A percentile compares a stretch with the other conserved stretches of the same genome.
Evolutionary conservation across 2,329 filamentous ascomycete genomes (phyloP).

Genomic region (Trichoderma brevicompactum): DNA sequence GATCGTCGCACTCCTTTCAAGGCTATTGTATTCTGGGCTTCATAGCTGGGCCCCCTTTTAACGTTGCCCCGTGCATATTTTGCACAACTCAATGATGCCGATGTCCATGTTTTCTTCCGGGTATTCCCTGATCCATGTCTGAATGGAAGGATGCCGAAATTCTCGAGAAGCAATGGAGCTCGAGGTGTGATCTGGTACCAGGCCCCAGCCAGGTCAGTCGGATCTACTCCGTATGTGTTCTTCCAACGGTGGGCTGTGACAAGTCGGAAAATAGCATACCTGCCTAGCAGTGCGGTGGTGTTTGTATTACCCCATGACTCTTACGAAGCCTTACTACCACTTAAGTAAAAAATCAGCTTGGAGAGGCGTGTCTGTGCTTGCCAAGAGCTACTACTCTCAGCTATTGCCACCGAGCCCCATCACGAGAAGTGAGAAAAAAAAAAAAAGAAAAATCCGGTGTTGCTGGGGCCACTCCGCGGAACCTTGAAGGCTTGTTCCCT

Average conservation of each 20-base stretch:
- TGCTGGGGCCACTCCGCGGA: constrained; percentile 1
- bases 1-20: constrained; percentile 8
- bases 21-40: not conserved
- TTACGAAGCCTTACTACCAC: not conserved
- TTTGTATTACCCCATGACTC: not conserved
- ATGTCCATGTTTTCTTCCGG: not conserved
- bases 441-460: not conserved
- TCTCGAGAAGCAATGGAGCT: not conserved
- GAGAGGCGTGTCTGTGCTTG: constrained; percentile 8
- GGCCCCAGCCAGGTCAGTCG: not conserved
- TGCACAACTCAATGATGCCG: constrained; percentile 3
- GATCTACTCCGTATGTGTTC: not conserved
- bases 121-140: not conserved
- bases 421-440: not conserved
- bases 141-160: not conserved
- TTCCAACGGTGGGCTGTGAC: not conserved
- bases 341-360: not conserved
- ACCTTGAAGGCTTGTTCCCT: not conserved
- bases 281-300: not conserved
- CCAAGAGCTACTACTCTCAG: constrained; percentile 16
- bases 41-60: not conserved
- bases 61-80: not conserved
- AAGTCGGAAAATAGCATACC: not conserved
- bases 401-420: constrained; percentile 4
- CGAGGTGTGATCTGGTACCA: not conserved